Evolutionary conservation across 176 grass and related monocot species (phyloP).

Genomic region (Oryza meyeriana): DNA sequence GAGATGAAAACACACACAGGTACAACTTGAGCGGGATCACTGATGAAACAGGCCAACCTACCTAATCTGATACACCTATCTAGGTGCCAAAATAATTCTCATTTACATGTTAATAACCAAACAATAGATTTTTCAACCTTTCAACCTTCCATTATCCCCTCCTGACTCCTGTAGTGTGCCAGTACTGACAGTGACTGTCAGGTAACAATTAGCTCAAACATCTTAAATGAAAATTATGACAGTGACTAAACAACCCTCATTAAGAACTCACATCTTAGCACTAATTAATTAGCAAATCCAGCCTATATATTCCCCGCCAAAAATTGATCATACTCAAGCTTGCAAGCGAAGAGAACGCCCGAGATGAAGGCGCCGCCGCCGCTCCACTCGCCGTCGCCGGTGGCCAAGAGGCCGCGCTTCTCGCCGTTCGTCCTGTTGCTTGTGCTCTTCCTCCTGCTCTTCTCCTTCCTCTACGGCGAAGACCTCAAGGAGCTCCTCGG

Average conservation of each 20-base stretch:
- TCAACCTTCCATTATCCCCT: conserved; percentile 1
- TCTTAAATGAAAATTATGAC: neutral
- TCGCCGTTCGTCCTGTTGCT: conserved; percentile 41
- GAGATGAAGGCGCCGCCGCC: conserved; percentile 47
- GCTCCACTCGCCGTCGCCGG: neutral
- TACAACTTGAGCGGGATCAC: conserved; percentile 13
- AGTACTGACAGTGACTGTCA: neutral
- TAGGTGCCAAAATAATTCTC: neutral
- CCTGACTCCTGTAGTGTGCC: neutral
- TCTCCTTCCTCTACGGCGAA: conserved; percentile 63
- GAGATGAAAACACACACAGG: neutral
- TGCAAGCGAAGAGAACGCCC: neutral
- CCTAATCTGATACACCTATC: neutral
- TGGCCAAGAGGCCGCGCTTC: conserved; percentile 36
- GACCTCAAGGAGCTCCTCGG: conserved; percentile 44
- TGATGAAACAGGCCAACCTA: conserved; percentile 27
- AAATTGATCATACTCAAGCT: neutral
- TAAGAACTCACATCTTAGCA: neutral
- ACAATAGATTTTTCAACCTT: neutral
- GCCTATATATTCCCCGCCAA: conserved; percentile 8
- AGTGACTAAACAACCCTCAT: neutral
- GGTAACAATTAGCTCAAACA: neutral
- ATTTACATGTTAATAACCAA: neutral
- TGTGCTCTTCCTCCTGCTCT: conserved; percentile 49
- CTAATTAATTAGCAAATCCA: neutral